phyloP scores from a whole-genome alignment of 2,329 filamentous ascomycete genomes.

The Sporothrix inflata region DNA sequence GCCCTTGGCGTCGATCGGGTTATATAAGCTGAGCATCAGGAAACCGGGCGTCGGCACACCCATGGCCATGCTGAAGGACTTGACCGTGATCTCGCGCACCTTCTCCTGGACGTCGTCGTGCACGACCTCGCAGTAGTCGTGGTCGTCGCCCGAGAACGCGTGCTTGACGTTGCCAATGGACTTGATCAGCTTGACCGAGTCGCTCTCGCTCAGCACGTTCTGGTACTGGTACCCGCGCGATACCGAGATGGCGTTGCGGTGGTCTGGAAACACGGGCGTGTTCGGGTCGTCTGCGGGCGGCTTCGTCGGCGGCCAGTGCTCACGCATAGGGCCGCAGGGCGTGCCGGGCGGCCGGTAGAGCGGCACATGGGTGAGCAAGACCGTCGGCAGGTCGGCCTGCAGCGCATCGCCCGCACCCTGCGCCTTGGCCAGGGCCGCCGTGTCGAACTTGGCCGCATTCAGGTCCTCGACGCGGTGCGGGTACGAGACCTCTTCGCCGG shows the following conservation, averaged over 20 bases:
- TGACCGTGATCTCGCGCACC: conserved; percentile 87
- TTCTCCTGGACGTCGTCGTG: conserved; percentile 71
- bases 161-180: conserved; percentile 81
- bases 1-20: conserved; percentile 72
- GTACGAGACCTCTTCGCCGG: conserved; percentile 58
- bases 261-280: conserved; percentile 59
- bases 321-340: conserved; percentile 83
- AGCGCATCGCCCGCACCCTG: conserved; percentile 38
- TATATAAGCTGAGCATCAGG: conserved; percentile 86
- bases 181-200: conserved; percentile 75
- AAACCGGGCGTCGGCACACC: conserved; percentile 87
- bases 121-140: conserved; percentile 92
- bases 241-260: conserved; percentile 78
- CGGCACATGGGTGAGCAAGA: conserved; percentile 89
- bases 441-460: conserved; percentile 49
- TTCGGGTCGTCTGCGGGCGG: conserved; percentile 50
- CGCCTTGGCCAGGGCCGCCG: conserved; percentile 6
- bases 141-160: conserved; percentile 94
- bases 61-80: conserved; percentile 96
- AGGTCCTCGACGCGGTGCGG: conserved; percentile 63
- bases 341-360: conserved; percentile 81
- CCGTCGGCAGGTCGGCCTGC: conserved; percentile 73
- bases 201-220: conserved; percentile 79
- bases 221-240: conserved; percentile 90
- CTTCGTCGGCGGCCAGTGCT: conserved; percentile 75